Evolutionary conservation across 768 basidiomycete species (phyloP).

Genomic region (Amanita rimosa): DNA sequence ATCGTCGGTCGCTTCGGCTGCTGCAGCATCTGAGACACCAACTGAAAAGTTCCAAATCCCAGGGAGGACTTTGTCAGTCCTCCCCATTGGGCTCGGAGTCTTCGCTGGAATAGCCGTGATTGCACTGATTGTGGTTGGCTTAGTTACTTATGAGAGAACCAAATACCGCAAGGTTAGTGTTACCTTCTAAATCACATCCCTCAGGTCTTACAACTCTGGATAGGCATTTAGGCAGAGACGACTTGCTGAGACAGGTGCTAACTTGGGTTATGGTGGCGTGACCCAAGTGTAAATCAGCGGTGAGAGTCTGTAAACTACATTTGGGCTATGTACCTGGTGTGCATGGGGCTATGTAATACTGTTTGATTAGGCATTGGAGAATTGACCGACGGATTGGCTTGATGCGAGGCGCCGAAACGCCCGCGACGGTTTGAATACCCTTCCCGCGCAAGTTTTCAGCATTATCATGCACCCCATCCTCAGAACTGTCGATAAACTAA

Average conservation of each 20-base stretch:
- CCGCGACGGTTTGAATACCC: too few relatives aligned
- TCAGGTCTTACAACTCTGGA: neutral
- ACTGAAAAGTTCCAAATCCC: conserved; percentile 48
- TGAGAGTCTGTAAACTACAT: neutral
- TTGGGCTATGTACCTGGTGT: conserved; percentile 1
- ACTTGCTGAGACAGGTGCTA: conserved; percentile 50
- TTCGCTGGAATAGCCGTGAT: conserved; percentile 82
- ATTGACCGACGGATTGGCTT: too few relatives aligned
- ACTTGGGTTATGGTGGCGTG: conserved; percentile 52
- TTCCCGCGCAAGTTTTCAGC: too few relatives aligned
- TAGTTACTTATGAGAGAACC: conserved; percentile 82
- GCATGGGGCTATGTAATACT: neutral
- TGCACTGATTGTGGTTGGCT: conserved; percentile 66
- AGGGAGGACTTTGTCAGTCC: conserved; percentile 61
- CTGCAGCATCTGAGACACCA: conserved; percentile 21
- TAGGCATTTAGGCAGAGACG: conserved; percentile 69
- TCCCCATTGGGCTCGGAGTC: conserved; percentile 76
- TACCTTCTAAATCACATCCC: neutral
- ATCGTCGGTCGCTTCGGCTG: conserved; percentile 17
- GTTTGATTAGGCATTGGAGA: too few relatives aligned
- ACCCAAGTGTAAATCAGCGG: conserved; percentile 19
- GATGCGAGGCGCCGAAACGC: too few relatives aligned
- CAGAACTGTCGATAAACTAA: conserved; percentile 23
- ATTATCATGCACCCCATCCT: conserved; percentile 8
- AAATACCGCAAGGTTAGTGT: conserved; percentile 70